Evolutionary conservation across 1,284 basidiomycete genomes (phyloP), one percentile per base, ranked within the genome.

Genomic region (Fomes fomentarius): DNA sequence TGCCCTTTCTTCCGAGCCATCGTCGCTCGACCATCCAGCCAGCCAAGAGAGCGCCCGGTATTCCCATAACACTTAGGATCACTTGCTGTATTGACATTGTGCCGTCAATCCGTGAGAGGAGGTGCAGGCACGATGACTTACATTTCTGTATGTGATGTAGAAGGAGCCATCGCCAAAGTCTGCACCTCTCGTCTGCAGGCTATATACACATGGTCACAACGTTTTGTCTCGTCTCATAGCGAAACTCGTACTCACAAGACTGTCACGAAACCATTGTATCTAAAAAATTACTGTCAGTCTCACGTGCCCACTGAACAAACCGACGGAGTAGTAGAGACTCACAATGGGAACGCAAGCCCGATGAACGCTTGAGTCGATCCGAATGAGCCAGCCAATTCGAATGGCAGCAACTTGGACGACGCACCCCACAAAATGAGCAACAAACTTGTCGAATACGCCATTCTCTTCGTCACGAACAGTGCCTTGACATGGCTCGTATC

Each of bases 291-390:
- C n/a, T n/a, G n/a, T n/a, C n/a, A n/a, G n/a, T n/a, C n/a, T n/a
- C n/a, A n/a, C n/a, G n/a, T n/a, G n/a, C n/a, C n/a, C n/a, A n/a
- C n/a, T n/a, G n/a, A n/a, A n/a, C n/a, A n/a, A n/a, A n/a, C n/a
- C n/a, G n/a, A n/a, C n/a, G n/a, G n/a, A n/a, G n/a, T n/a, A n/a
- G n/a, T n/a, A n/a, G n/a, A 8, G 2, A 68, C 76, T 66, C 45
- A 87, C 75, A 89, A 66, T 24, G 87, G 84, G 63, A 85, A 89
- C 2, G 85, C 85, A 6, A 91, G 78, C 3, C 87, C 87, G 51
- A 90, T 89, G 41, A 89, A 72, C 5, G 81, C 85, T 86, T 48
- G 30, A 43, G 4, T 7, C 10, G 34, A 8, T 10, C 9, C 5
- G n/a, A 19, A 12, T 17, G 9, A 15, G 11, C 3, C 3, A 39